phyloP scores from a whole-genome alignment of 495 filamentous ascomycete genomes.

The Podospora conica region DNA sequence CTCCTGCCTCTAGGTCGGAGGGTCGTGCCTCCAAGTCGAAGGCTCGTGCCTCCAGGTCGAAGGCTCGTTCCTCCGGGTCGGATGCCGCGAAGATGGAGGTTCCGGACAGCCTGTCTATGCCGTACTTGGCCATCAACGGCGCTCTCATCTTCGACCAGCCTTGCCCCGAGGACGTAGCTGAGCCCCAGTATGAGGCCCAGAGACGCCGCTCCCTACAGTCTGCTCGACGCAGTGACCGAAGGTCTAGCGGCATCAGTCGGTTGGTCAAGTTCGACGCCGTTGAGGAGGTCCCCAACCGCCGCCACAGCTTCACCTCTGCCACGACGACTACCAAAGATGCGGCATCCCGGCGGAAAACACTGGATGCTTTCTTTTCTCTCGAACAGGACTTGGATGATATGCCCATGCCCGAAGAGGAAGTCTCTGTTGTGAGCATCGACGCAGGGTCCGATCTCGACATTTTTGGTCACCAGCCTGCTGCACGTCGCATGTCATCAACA shows the following conservation, averaged over 20 bases:
- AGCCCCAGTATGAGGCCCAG: conserved; percentile 23
- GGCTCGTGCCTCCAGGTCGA: too few species aligned
- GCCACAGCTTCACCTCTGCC: conserved; percentile 24
- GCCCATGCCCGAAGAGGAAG: not conserved
- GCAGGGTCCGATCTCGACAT: conserved; percentile 27
- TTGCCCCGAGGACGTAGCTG: conserved; percentile 5
- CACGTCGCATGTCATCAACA: too few species aligned
- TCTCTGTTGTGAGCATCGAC: conserved; percentile 20
- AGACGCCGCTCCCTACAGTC: conserved; percentile 24
- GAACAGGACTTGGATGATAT: not conserved
- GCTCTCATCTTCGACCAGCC: conserved; percentile 31
- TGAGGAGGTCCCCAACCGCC: conserved; percentile 17
- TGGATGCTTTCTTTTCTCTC: conserved; percentile 11
- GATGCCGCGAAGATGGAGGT: too few species aligned
- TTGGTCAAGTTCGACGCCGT: conserved; percentile 18
- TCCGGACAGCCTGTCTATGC: not conserved
- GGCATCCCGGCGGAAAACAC: conserved; percentile 19
- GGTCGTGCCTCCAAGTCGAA: too few species aligned
- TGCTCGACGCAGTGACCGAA: conserved; percentile 25
- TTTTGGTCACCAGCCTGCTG: conserved; percentile 15
- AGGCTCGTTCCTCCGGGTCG: too few species aligned
- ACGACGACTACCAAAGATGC: not conserved
- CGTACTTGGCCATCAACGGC: not conserved
- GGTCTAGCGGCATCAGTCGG: conserved; percentile 14
- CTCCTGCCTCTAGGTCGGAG: not conserved